These are phyloP conservation scores for Babesia sp. DNA, from an alignment of 169 alveolate genomes.

Conservation along the genomic window DNA sequence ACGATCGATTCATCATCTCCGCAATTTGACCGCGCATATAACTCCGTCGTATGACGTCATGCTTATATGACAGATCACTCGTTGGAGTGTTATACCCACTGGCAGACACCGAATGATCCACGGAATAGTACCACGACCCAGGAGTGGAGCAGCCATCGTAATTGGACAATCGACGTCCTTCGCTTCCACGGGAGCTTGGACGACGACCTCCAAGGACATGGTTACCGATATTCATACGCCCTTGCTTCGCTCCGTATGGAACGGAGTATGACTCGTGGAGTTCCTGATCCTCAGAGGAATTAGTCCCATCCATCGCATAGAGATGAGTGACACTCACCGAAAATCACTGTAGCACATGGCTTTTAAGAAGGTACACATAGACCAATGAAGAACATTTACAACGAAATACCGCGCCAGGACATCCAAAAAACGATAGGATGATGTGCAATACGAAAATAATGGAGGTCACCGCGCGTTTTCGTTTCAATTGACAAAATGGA, in stretches of 20 bases:
- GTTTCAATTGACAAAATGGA: background rate
- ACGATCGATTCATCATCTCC: constrained; percentile 71
- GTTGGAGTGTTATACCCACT: background rate
- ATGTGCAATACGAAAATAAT: background rate
- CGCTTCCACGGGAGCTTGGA: background rate
- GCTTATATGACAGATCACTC: background rate
- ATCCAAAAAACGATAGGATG: too few relatives aligned
- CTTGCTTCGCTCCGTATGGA: background rate
- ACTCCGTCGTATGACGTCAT: constrained; percentile 24
- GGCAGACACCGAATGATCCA: background rate
- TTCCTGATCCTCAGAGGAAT: constrained; percentile 1
- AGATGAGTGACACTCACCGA: background rate
- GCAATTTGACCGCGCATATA: constrained; percentile 75
- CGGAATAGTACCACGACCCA: constrained; percentile 26
- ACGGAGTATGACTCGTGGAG: background rate
- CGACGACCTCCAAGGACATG: background rate
- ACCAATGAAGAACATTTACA: too few relatives aligned
- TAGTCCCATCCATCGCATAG: background rate
- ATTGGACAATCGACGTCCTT: background rate
- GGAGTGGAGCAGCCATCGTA: constrained; percentile 13
- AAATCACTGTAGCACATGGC: constrained; percentile 4
- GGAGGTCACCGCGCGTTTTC: background rate
- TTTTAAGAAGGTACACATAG: background rate
- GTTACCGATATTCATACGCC: background rate
- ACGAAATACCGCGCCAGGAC: too few relatives aligned